These are phyloP conservation scores for Penicillium sp. DNA, from an alignment of 2,329 filamentous ascomycete species.

Conservation along the genomic window DNA sequence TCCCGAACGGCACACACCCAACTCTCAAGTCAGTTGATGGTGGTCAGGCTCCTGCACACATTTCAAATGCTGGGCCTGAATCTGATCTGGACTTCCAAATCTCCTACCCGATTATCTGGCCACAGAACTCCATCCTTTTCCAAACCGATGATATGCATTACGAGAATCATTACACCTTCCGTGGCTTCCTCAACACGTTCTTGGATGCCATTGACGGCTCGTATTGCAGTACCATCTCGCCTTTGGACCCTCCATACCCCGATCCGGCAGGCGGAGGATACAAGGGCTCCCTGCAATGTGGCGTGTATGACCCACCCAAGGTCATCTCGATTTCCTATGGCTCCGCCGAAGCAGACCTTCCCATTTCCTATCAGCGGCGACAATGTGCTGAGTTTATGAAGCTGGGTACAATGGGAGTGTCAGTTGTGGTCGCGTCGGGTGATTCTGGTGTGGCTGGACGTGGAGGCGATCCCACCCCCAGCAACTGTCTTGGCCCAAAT, in stretches of 20 bases:
- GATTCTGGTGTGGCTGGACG: slow-evolving; percentile 45
- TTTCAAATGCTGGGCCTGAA: slow-evolving; percentile 36
- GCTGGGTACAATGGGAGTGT: slow-evolving; percentile 50
- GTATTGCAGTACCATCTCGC: slow-evolving; percentile 47
- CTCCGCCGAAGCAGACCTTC: slow-evolving; percentile 33
- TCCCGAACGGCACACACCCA: slow-evolving; percentile 43
- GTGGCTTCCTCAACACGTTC: slow-evolving; percentile 48
- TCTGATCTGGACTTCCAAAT: slow-evolving; percentile 48
- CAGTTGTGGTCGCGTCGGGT: slow-evolving; percentile 47
- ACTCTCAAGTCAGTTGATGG: slow-evolving; percentile 42
- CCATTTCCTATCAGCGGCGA: slow-evolving; percentile 36
- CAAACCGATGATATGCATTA: slow-evolving; percentile 46
- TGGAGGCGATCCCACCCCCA: slow-evolving; percentile 27
- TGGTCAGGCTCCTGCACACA: slow-evolving; percentile 33
- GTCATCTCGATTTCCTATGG: slow-evolving; percentile 40
- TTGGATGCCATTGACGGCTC: slow-evolving; percentile 50
- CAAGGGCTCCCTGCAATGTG: slow-evolving; percentile 44
- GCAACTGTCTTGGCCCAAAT: slow-evolving; percentile 35
- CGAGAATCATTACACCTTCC: slow-evolving; percentile 38
- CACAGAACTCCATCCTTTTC: slow-evolving; percentile 49
- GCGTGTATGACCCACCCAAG: slow-evolving; percentile 41
- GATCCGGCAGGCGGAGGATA: slow-evolving; percentile 41
- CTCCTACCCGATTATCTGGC: slow-evolving; percentile 49
- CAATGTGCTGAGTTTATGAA: slow-evolving; percentile 50
- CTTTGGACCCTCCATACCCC: slow-evolving; percentile 46